A percentile compares a stretch with the other conserved stretches of the same genome.
These are phyloP conservation scores for Favolaschia claudopus DNA, from an alignment of 768 basidiomycete genomes.

Conservation along the genomic window DNA sequence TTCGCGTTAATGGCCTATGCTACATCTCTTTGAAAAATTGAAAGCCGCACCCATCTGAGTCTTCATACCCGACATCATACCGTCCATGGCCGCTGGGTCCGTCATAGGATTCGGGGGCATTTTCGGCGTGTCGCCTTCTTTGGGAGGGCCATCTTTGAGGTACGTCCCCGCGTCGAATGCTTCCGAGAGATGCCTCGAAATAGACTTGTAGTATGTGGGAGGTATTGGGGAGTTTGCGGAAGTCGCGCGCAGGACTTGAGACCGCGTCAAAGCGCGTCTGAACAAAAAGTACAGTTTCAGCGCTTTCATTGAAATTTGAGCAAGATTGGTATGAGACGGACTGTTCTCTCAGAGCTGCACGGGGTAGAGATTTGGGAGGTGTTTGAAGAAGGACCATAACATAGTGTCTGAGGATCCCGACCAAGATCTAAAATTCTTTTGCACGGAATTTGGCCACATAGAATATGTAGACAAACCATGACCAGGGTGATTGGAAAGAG, in stretches of 20 bases:
- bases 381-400: conserved; percentile 87
- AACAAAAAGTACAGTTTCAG: conserved; percentile 2
- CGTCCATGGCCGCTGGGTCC: conserved; percentile 94
- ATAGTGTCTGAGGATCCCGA: conserved; percentile 93
- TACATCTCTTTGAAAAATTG: not conserved
- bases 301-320: not conserved
- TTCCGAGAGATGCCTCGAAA: conserved; percentile 76
- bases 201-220: conserved; percentile 71
- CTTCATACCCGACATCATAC: conserved; percentile 99
- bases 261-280: conserved; percentile 81
- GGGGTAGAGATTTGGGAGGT: conserved; percentile 79
- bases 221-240: conserved; percentile 85
- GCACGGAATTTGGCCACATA: not conserved
- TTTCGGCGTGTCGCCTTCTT: conserved; percentile 60
- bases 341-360: conserved; percentile 91
- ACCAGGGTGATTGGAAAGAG: conserved; percentile 96
- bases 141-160: conserved; percentile 85
- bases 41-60: conserved; percentile 81
- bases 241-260: conserved; percentile 85
- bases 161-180: conserved; percentile 81
- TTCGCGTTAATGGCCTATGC: not conserved
- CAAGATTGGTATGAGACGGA: conserved; percentile 41
- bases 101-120: conserved; percentile 82
- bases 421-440: conserved; percentile 70
- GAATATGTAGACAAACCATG: conserved; percentile 70